Evolutionary conservation across 2,329 filamentous ascomycete genomes (phyloP).

Genomic region (Talaromyces rugulosus): DNA sequence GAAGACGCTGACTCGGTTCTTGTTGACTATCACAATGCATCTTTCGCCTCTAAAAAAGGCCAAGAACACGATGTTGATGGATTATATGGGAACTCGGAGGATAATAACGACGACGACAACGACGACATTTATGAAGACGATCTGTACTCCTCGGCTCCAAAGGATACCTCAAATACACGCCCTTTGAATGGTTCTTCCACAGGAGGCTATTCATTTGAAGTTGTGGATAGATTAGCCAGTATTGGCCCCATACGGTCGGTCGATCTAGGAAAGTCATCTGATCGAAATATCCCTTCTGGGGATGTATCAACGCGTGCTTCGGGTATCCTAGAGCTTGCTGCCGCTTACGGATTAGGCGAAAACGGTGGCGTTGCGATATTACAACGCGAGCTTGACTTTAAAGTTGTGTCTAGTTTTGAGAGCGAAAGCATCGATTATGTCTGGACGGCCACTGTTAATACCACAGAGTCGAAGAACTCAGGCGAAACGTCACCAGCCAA

Average conservation of each 20-base stretch:
- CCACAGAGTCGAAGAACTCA: slow-evolving; percentile 50
- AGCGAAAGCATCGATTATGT: slow-evolving; percentile 70
- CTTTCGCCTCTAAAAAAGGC: slow-evolving; percentile 56
- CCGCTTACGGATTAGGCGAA: slow-evolving; percentile 53
- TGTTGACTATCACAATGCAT: slow-evolving; percentile 71
- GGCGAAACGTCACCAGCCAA: slow-evolving; percentile 54
- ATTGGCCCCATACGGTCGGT: slow-evolving; percentile 76
- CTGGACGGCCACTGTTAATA: slow-evolving; percentile 67
- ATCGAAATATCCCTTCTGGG: slow-evolving; percentile 41
- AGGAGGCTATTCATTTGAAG: slow-evolving; percentile 65
- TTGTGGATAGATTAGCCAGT: slow-evolving; percentile 73
- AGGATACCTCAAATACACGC: slow-evolving; percentile 14
- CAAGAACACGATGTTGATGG: slow-evolving; percentile 53
- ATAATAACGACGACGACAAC: slow-evolving; percentile 52
- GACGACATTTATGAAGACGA: slow-evolving; percentile 57
- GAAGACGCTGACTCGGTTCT: slow-evolving; percentile 77
- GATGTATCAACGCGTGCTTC: slow-evolving; percentile 11
- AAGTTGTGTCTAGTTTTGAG: slow-evolving; percentile 64
- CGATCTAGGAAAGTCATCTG: slow-evolving; percentile 59
- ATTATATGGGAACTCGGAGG: slow-evolving; percentile 26
- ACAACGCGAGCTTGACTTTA: slow-evolving; percentile 72
- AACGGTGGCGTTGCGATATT: slow-evolving; percentile 68
- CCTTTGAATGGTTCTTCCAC: slow-evolving; percentile 19
- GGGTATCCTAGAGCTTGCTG: slow-evolving; percentile 48
- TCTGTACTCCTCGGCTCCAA: slow-evolving; percentile 38